These are phyloP conservation scores for Dioscorea zingiberensis DNA, from an alignment of 106 monocot genomes.

Conservation along the genomic window DNA sequence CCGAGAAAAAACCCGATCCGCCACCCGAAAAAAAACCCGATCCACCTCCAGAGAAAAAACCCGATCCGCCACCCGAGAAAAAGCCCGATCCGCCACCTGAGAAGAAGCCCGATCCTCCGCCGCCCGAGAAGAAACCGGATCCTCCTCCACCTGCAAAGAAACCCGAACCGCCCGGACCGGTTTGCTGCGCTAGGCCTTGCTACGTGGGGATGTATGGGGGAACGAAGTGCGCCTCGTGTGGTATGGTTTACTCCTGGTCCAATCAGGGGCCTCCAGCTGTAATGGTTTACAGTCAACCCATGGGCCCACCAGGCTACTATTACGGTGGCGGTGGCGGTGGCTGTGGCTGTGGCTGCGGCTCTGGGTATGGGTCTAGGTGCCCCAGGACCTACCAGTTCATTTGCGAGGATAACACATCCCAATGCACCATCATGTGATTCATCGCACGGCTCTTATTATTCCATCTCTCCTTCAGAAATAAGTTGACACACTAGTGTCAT, in stretches of 20 bases:
- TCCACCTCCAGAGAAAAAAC: background rate
- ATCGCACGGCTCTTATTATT: background rate
- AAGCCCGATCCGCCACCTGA: background rate
- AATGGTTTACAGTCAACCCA: background rate
- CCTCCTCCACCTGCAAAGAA: slow-evolving; percentile 12
- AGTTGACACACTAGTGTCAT: too few species aligned
- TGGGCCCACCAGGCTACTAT: background rate
- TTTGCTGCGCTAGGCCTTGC: slow-evolving; percentile 29
- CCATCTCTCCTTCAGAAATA: background rate
- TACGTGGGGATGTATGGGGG: slow-evolving; percentile 29
- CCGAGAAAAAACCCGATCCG: too few species aligned
- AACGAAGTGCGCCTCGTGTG: slow-evolving; percentile 34
- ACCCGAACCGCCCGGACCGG: slow-evolving; percentile 3
- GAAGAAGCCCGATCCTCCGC: background rate
- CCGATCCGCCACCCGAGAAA: background rate
- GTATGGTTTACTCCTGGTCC: slow-evolving; percentile 1
- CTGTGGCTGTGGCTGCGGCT: too few species aligned
- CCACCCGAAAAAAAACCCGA: background rate
- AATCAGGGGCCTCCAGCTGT: slow-evolving; percentile 1
- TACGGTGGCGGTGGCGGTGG: too few species aligned
- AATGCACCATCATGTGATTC: slow-evolving; percentile 27
- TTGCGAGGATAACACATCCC: slow-evolving; percentile 22
- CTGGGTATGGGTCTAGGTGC: too few species aligned
- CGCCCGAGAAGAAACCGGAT: background rate
- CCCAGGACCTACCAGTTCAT: slow-evolving; percentile 16